Base-by-base conservation (phyloP, 169 alveolate genomes). In the Plasmodium coatneyi region DNA sequence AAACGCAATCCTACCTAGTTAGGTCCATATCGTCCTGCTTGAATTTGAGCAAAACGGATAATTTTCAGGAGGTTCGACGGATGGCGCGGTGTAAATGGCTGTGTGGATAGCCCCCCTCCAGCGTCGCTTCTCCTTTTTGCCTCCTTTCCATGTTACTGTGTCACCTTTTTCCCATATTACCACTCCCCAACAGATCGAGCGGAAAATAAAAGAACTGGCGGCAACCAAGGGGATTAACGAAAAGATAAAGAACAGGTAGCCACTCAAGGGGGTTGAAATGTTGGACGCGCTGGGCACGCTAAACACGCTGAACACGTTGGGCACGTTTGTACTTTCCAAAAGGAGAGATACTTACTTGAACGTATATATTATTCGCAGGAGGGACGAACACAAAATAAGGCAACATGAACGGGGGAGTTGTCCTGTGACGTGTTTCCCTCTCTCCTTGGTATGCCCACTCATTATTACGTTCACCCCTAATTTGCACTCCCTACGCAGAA, bases 241-340 rank as follows among this genome's bases (percentile, higher is more conserved):
- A 66, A 87, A 87, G 81, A 52, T 87, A 80, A 87, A 87, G 79
- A 87, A 87, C 82, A 84, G 81, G 92, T 84, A 84, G 32, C 16
- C 52, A 43, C 52, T 9, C 52, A 43, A 9, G 1, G 52, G 2
- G 52, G 5, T 43, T 7, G 52, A 43, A 43, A 43, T 10, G 52
- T 43, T 43, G 5, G 3, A 9, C 14, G 5, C 6, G 14, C 12
- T 25, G 34, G 72, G 12, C 3, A 6, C 79, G 39, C n/a, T n/a
- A n/a, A n/a, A n/a, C n/a, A n/a, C n/a, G n/a, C n/a, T n/a, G 5
- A 32, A 9, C 14, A 16, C 6, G 14, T 28, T 25, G 34, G 72
- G 12, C 3, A 6, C 79, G 39, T 32, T 1, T 32, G 39, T 3
- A 32, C 1, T 1, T 14, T n/a, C 25, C 14, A 14, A 30, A 79